Conservation (phyloP, 2,329 filamentous ascomycete genomes). For the Colletotrichum karsti region DNA sequence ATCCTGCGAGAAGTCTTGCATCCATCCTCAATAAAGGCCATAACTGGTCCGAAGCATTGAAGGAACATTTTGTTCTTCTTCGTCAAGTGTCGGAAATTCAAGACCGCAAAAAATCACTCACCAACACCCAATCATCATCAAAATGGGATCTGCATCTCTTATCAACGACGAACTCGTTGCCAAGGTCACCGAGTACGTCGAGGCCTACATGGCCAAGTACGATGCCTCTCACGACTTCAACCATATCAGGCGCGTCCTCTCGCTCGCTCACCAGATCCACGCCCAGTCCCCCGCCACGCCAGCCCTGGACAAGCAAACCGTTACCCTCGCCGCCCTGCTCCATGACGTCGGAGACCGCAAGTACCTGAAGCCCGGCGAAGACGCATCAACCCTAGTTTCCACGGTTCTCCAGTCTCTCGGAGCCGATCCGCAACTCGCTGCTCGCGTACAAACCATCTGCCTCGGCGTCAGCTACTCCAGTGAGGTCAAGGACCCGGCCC, state of each 20-base stretch:
- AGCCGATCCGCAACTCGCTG: constrained; percentile 65
- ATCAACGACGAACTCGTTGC: constrained; percentile 57
- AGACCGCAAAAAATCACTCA: too few relatives aligned
- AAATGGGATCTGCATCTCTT: background rate
- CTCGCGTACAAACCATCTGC: constrained; percentile 76
- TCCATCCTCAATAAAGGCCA: background rate
- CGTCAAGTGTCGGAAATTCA: background rate
- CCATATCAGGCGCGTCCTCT: constrained; percentile 82
- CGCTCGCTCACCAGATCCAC: constrained; percentile 72
- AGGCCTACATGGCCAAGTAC: constrained; percentile 78
- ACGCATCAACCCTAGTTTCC: constrained; percentile 63
- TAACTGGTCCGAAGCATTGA: background rate
- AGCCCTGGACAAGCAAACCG: constrained; percentile 57
- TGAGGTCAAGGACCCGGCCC: constrained; percentile 72
- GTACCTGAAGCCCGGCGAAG: constrained; percentile 69
- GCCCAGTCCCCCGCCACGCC: constrained; percentile 31
- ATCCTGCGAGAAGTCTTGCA: constrained; percentile 5
- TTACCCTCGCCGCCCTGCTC: constrained; percentile 78
- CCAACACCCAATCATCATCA: background rate
- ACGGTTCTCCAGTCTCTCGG: constrained; percentile 65
- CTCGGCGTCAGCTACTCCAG: constrained; percentile 80
- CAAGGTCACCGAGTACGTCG: constrained; percentile 68
- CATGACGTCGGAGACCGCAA: constrained; percentile 92
- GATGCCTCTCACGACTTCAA: constrained; percentile 90
- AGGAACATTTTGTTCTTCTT: background rate